Conservation (phyloP, 2,329 filamentous ascomycete species). For the Monilinia aucupariae region DNA sequence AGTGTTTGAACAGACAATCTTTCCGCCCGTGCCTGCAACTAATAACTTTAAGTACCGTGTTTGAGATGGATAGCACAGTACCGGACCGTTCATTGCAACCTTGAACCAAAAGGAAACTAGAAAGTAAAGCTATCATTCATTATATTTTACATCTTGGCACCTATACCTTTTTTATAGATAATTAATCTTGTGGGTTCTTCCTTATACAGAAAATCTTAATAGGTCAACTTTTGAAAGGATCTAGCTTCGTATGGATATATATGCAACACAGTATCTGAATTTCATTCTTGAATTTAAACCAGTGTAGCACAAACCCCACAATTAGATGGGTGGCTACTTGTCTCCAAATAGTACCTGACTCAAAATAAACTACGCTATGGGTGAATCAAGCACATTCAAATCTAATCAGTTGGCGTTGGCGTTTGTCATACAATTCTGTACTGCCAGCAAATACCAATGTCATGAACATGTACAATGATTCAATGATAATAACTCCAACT, state of each 20-base stretch:
- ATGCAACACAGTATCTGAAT: background rate
- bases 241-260: background rate
- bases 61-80: slow-evolving; percentile 10
- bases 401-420: slow-evolving; percentile 7
- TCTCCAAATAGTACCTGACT: background rate
- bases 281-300: background rate
- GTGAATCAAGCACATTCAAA: background rate
- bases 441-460: slow-evolving; percentile 1
- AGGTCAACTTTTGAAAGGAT: background rate
- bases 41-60: slow-evolving; percentile 9
- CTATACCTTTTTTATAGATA: background rate
- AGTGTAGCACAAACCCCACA: background rate
- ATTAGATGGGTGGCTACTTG: background rate
- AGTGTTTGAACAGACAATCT: background rate
- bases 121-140: background rate
- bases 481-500: background rate
- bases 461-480: slow-evolving; percentile 9
- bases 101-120: background rate
- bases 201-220: background rate
- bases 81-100: slow-evolving; percentile 5
- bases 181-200: background rate
- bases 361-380: background rate
- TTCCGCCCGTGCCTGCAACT: background rate
- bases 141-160: background rate
- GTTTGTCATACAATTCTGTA: slow-evolving; percentile 4